Conservation (phyloP, 495 filamentous ascomycete species). For the Trichoderma gamsii region DNA sequence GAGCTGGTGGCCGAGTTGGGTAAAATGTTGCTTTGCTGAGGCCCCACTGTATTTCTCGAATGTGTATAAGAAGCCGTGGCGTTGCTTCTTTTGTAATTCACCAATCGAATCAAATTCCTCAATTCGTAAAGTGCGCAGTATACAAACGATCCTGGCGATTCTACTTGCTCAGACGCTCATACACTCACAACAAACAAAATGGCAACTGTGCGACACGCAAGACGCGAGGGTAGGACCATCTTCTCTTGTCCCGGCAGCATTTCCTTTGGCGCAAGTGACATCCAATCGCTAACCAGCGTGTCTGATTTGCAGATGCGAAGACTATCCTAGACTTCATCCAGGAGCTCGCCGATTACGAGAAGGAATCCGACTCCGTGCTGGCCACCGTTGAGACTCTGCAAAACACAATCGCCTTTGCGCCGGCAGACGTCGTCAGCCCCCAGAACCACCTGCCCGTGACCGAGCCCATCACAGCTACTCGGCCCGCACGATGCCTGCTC, state of each 20-base stretch:
- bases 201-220: constrained; percentile 29
- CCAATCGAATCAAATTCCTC: not conserved
- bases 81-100: not conserved
- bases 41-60: constrained; percentile 3
- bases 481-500: constrained; percentile 43
- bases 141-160: no score
- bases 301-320: constrained; percentile 58
- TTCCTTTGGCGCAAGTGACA: constrained; percentile 10
- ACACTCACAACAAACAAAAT: not conserved
- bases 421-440: constrained; percentile 33
- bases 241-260: not conserved
- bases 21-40: not conserved
- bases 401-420: constrained; percentile 72
- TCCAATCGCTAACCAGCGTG: not conserved
- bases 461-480: constrained; percentile 35
- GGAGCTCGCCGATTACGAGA: constrained; percentile 84
- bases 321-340: constrained; percentile 76
- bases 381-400: constrained; percentile 71
- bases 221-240: constrained; percentile 29
- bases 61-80: constrained; percentile 2
- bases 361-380: constrained; percentile 64
- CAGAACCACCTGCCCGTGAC: constrained; percentile 32
- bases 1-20: not conserved
- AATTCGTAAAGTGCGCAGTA: no score
- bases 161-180: no score